Evolutionary conservation across 352 stramenopile species (phyloP), one percentile per base, ranked within the genome.

Genomic region (Albugo candida): DNA sequence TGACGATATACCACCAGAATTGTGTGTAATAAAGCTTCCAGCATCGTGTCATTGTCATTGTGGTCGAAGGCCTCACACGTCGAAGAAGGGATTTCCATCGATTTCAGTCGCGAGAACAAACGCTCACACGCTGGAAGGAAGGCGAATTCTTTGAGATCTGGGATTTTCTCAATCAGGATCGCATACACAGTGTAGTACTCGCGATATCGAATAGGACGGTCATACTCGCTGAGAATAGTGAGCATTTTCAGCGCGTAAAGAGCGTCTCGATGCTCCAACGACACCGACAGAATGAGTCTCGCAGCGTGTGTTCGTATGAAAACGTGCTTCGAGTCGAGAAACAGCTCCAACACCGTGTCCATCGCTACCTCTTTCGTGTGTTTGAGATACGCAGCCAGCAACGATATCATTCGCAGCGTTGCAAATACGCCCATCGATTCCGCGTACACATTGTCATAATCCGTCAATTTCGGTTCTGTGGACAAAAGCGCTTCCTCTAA

Each of bases 151-250:
- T 45, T 58, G 1, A 82, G 35, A 41, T 68, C 54, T 6, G 71
- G 55, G 11, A 58, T 61, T 45, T 53, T 71, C 17, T 61, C 63
- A 4, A 82, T 58, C n/a, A 82, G 62, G 18, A 79, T 47, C 24
- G 62, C 71, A 44, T 71, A 78, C 36, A 78, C 63, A 40, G 65
- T 65, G 46, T 75, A 82, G 53, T 79, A 82, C 51, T 82, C 70
- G 49, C 73, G 60, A 21, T 70, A 50, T 38, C 27, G 53, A 17
- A 78, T 61, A 38, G 54, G 20, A 1, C 58, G 60, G 36, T 60
- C 57, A 41, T 69, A 82, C 1, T 61, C 60, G n/a, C 67, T 66
- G 17, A 82, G 44, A 36, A 78, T 42, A 17, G 55, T 51, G 13
- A 82, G 45, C 24, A 31, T 31, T 31, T 31, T 31, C 3, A 10